Evolutionary conservation across 2,329 filamentous ascomycete species (phyloP).

Genomic region (Diaporthe nobilis): DNA sequence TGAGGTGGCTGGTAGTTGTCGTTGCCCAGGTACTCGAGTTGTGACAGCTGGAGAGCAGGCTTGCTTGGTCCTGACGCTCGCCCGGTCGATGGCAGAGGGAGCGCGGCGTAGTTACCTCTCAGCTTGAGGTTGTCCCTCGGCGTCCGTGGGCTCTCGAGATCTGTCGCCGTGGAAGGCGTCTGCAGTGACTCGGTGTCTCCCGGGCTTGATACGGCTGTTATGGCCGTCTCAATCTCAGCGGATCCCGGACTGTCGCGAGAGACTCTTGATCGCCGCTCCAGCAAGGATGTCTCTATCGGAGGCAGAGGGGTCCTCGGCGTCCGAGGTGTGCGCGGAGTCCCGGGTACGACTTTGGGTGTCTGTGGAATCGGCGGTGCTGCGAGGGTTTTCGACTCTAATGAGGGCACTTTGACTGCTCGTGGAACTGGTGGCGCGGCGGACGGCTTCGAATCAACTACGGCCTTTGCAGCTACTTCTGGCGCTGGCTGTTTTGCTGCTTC

Average conservation of each 20-base stretch:
- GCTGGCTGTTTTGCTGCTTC: neutral
- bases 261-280: neutral
- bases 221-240: conserved; percentile 36
- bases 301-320: conserved; percentile 22
- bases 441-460: neutral
- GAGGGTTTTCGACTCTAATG: neutral
- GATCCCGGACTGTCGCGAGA: conserved; percentile 12
- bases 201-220: conserved; percentile 27
- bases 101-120: neutral
- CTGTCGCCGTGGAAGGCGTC: conserved; percentile 39
- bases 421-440: neutral
- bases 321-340: conserved; percentile 28
- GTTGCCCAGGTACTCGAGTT: conserved; percentile 28
- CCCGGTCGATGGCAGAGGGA: neutral
- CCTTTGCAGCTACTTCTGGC: too few species aligned
- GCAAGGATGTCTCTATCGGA: conserved; percentile 2
- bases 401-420: neutral
- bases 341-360: neutral
- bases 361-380: neutral
- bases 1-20: conserved; percentile 4
- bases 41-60: conserved; percentile 19
- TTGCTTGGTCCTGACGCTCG: neutral
- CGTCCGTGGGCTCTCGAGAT: conserved; percentile 32
- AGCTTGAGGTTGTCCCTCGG: conserved; percentile 30
- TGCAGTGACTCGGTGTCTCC: conserved; percentile 34